Evolutionary conservation across 2,329 filamentous ascomycete genomes (phyloP).

Genomic region (Fusarium nurragi): DNA sequence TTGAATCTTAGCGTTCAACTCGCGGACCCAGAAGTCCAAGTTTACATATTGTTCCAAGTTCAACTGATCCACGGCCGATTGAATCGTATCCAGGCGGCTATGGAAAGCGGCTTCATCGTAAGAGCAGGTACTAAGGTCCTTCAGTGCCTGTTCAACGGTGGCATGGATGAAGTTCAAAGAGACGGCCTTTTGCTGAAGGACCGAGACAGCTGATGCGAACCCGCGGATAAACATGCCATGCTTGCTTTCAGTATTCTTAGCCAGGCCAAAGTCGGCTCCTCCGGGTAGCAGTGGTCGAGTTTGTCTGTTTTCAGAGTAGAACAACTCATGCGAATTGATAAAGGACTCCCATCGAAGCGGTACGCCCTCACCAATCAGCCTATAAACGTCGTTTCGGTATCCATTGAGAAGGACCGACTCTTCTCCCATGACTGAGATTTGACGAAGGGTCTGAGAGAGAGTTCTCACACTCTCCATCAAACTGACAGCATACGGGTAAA

Average conservation of each 20-base stretch:
- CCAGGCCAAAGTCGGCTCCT: constrained; percentile 53
- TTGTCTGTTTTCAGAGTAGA: constrained; percentile 61
- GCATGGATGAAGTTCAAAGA: constrained; percentile 81
- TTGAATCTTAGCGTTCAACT: constrained; percentile 88
- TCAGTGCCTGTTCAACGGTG: constrained; percentile 81
- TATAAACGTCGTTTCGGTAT: constrained; percentile 90
- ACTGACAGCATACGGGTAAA: constrained; percentile 97
- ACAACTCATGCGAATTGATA: constrained; percentile 94
- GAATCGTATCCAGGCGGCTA: constrained; percentile 82
- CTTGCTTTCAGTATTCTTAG: constrained; percentile 79
- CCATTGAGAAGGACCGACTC: constrained; percentile 89
- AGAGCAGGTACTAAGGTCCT: constrained; percentile 83
- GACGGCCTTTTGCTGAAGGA: constrained; percentile 87
- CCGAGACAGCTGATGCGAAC: constrained; percentile 85
- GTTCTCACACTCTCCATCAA: constrained; percentile 99
- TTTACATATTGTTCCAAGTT: constrained; percentile 98
- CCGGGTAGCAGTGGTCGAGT: constrained; percentile 57
- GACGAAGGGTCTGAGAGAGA: constrained; percentile 85
- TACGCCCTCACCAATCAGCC: constrained; percentile 84
- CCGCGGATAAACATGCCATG: constrained; percentile 97
- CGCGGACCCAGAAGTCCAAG: constrained; percentile 86
- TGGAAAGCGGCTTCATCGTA: constrained; percentile 86
- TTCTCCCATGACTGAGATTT: constrained; percentile 85
- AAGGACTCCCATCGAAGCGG: constrained; percentile 97
- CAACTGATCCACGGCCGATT: constrained; percentile 92